phyloP scores from a whole-genome alignment of 805 yeast species.

The Spathaspora arborariae region DNA sequence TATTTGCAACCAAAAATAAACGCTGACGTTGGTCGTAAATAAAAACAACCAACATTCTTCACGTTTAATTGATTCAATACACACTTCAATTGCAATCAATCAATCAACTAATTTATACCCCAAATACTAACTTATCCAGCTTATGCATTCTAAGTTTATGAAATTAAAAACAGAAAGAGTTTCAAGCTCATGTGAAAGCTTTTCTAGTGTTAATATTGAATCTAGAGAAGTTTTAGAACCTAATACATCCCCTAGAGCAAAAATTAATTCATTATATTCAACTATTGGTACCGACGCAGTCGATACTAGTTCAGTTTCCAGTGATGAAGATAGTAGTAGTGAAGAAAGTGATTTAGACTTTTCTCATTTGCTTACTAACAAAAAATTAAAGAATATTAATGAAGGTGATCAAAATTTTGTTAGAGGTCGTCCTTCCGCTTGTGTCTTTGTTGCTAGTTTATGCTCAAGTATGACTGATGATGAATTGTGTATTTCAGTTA shows the following conservation, averaged over 20 bases:
- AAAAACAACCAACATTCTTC: not conserved
- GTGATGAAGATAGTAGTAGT: not conserved
- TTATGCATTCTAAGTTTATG: not conserved
- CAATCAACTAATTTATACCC: not conserved
- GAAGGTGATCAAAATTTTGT: slow-evolving; percentile 1
- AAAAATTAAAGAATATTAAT: not conserved
- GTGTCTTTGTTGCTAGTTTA: slow-evolving; percentile 85
- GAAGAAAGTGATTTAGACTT: not conserved
- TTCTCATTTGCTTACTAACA: not conserved
- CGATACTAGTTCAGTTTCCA: slow-evolving; percentile 4
- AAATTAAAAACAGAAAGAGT: not conserved
- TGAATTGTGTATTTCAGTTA: slow-evolving; percentile 64
- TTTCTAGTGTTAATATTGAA: not conserved
- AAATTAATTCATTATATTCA: slow-evolving; percentile 8
- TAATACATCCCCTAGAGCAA: slow-evolving; percentile 3
- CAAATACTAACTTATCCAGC: not conserved
- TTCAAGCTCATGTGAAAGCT: slow-evolving; percentile 6
- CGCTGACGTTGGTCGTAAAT: not conserved
- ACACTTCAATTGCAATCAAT: not conserved
- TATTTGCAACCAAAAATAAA: not conserved
- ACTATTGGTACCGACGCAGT: slow-evolving; percentile 1
- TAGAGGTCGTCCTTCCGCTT: slow-evolving; percentile 75
- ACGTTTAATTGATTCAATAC: not conserved
- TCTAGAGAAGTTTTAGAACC: slow-evolving; percentile 4
- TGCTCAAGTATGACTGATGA: slow-evolving; percentile 66